These are phyloP conservation scores for Boletus rubropictus DNA, from an alignment of 768 basidiomycete genomes.

Conservation along the genomic window DNA sequence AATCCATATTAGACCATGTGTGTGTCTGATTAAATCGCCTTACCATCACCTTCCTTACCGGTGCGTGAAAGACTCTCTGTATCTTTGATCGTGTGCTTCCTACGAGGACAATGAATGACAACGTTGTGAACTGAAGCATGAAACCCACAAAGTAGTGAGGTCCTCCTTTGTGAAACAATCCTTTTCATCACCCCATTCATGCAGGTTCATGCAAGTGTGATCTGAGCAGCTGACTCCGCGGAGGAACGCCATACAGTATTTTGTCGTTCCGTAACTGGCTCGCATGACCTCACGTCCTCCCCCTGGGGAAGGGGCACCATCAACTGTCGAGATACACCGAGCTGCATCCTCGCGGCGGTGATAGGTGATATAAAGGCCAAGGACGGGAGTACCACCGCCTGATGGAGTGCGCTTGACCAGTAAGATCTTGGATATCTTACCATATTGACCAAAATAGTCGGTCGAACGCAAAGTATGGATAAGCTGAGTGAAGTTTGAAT, in stretches of 20 bases:
- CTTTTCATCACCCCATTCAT: constrained; percentile 98
- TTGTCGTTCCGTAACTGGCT: constrained; percentile 93
- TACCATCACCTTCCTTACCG: constrained; percentile 57
- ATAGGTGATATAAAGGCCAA: constrained; percentile 97
- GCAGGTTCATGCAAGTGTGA: constrained; percentile 87
- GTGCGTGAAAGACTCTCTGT: constrained; percentile 64
- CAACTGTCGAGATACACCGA: constrained; percentile 86
- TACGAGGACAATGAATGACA: constrained; percentile 25
- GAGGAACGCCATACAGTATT: constrained; percentile 95
- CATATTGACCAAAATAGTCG: constrained; percentile 98
- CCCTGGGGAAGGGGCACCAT: constrained; percentile 86
- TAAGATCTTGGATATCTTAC: constrained; percentile 93
- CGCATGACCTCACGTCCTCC: constrained; percentile 86
- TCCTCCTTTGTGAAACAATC: constrained; percentile 98
- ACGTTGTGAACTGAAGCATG: constrained; percentile 3
- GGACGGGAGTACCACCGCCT: constrained; percentile 63
- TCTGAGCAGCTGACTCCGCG: constrained; percentile 80
- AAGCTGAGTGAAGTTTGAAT: constrained; percentile 43
- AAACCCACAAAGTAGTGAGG: constrained; percentile 76
- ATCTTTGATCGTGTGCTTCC: constrained; percentile 91
- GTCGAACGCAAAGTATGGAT: constrained; percentile 89
- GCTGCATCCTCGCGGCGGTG: constrained; percentile 92
- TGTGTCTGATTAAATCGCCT: background rate
- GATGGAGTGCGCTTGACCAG: constrained; percentile 84
- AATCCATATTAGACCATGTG: constrained; percentile 7